Evolutionary conservation across 2,329 filamentous ascomycete species (phyloP).

Genomic region (Xylariales sp.): DNA sequence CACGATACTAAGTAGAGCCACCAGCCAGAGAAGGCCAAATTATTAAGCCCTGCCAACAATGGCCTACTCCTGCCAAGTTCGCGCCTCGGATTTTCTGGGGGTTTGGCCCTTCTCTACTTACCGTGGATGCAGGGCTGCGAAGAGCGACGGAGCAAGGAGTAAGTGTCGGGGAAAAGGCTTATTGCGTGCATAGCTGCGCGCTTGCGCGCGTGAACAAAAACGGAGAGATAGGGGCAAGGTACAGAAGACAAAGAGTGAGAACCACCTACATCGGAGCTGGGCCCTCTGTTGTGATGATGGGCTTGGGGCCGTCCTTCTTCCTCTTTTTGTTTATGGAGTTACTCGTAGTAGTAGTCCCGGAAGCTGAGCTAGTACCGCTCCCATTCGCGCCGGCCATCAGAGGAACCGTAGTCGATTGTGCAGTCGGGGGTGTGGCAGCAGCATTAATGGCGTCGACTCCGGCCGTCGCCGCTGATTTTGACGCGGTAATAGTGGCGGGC

Average conservation of each 20-base stretch:
- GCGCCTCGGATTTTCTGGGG: neutral
- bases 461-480: conserved; percentile 25
- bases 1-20: neutral
- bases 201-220: conserved; percentile 15
- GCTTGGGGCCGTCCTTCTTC: conserved; percentile 79
- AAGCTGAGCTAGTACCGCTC: conserved; percentile 43
- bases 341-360: conserved; percentile 36
- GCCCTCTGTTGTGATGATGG: conserved; percentile 78
- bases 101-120: neutral
- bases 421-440: conserved; percentile 24
- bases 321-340: conserved; percentile 70
- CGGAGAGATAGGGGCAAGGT: neutral
- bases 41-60: neutral
- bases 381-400: conserved; percentile 52
- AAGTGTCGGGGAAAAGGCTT: neutral
- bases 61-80: neutral
- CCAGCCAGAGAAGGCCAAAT: neutral
- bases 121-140: neutral
- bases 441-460: conserved; percentile 18
- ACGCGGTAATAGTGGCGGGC: conserved; percentile 18
- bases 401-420: conserved; percentile 41
- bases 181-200: conserved; percentile 21
- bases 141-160: neutral
- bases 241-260: conserved; percentile 20
- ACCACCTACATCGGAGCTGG: conserved; percentile 53